phyloP scores from a whole-genome alignment of 768 basidiomycete species.

The Boletus rubescentipes region DNA sequence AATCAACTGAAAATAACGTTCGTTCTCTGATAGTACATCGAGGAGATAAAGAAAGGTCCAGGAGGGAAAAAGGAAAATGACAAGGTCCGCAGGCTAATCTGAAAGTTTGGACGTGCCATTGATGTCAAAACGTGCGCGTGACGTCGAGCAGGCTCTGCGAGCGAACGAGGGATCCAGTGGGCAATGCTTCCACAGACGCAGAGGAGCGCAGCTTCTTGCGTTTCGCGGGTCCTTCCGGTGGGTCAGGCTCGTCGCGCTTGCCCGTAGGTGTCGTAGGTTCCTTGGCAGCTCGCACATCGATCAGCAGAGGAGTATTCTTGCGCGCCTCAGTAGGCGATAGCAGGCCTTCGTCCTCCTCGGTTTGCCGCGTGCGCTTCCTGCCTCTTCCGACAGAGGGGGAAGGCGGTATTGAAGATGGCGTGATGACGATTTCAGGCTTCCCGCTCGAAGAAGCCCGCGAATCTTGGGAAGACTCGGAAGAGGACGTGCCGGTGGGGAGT shows the following conservation, averaged over 20 bases:
- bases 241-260: background rate
- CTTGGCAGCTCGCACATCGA: background rate
- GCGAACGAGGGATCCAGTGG: background rate
- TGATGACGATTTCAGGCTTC: background rate
- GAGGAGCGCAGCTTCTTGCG: slow-evolving; percentile 16
- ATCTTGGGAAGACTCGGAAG: background rate
- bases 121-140: background rate
- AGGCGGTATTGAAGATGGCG: slow-evolving; percentile 2
- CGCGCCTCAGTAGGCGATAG: background rate
- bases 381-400: slow-evolving; percentile 13
- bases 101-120: background rate
- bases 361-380: slow-evolving; percentile 15
- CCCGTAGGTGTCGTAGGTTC: background rate
- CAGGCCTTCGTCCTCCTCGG: slow-evolving; percentile 4
- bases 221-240: slow-evolving; percentile 1
- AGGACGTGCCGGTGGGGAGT: background rate
- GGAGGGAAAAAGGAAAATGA: background rate
- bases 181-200: background rate
- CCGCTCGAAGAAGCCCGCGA: background rate
- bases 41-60: background rate
- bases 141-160: slow-evolving; percentile 3
- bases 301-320: background rate
- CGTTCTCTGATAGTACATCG: background rate
- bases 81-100: background rate
- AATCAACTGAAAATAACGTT: background rate